A percentile compares a stretch with the other conserved stretches of the same genome.
These are phyloP conservation scores for Xylariaceae sp. DNA, from an alignment of 2,329 filamentous ascomycete species.

Conservation along the genomic window DNA sequence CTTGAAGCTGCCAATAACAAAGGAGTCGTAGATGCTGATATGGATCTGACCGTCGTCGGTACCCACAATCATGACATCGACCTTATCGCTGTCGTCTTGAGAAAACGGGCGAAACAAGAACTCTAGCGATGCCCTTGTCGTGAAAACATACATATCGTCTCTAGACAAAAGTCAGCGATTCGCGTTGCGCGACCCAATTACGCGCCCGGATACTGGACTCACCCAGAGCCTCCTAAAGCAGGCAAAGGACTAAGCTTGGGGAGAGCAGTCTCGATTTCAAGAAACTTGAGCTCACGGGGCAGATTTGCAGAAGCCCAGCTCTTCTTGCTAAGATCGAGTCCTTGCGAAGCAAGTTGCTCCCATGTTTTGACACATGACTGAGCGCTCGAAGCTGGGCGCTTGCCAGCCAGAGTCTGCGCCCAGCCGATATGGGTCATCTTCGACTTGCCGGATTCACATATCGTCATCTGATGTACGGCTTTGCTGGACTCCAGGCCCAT, in stretches of 20 bases:
- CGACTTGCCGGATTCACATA: slow-evolving; percentile 41
- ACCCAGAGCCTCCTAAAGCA: slow-evolving; percentile 57
- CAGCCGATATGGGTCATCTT: slow-evolving; percentile 51
- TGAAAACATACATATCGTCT: slow-evolving; percentile 58
- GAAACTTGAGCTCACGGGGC: slow-evolving; percentile 65
- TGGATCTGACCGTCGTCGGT: slow-evolving; percentile 67
- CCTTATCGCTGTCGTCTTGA: slow-evolving; percentile 62
- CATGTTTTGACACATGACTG: slow-evolving; percentile 26
- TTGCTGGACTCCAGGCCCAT: slow-evolving; percentile 78
- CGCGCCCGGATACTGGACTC: slow-evolving; percentile 32
- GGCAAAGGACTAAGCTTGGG: slow-evolving; percentile 72
- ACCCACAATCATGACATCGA: slow-evolving; percentile 73
- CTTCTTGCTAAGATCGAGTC: slow-evolving; percentile 27
- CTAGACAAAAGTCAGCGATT: slow-evolving; percentile 32
- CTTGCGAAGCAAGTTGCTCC: slow-evolving; percentile 30
- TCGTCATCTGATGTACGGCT: slow-evolving; percentile 64
- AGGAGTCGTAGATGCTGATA: slow-evolving; percentile 79
- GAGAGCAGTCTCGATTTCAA: slow-evolving; percentile 71
- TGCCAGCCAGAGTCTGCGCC: slow-evolving; percentile 42
- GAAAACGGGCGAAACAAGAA: slow-evolving; percentile 61
- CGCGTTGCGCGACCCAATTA: slow-evolving; percentile 7
- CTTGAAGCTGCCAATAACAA: slow-evolving; percentile 65
- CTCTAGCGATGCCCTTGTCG: slow-evolving; percentile 63
- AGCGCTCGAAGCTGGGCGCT: slow-evolving; percentile 18
- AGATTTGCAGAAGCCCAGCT: slow-evolving; percentile 45